Evolutionary conservation across 1,139 yeast genomes (phyloP).

Genomic region (Diutina catenulata): DNA sequence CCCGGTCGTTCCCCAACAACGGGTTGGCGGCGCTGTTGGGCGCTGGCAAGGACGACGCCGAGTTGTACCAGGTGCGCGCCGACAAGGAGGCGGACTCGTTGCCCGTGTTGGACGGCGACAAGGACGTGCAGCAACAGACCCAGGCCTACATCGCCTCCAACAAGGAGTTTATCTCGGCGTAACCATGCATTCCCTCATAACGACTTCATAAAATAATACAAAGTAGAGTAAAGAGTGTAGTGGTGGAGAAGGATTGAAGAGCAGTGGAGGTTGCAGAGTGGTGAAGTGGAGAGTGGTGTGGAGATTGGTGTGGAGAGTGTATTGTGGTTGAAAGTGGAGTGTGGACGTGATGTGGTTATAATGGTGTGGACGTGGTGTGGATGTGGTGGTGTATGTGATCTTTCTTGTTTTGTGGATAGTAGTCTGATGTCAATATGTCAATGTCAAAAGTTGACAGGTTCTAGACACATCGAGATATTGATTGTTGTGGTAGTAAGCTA

Average conservation of each 20-base stretch:
- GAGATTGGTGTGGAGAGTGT: too few species aligned
- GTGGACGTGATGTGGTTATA: too few species aligned
- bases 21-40: conserved; percentile 71
- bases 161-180: conserved; percentile 1
- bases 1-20: conserved; percentile 62
- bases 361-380: too few species aligned
- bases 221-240: neutral
- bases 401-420: too few species aligned
- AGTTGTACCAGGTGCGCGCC: conserved; percentile 3
- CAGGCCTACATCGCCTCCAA: neutral
- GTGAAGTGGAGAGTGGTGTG: too few species aligned
- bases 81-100: conserved; percentile 4
- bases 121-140: neutral
- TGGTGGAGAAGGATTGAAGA: neutral
- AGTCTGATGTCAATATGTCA: too few species aligned
- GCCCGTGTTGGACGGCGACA: conserved; percentile 2
- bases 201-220: neutral
- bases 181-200: neutral
- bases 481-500: too few species aligned
- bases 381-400: too few species aligned
- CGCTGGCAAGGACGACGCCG: conserved; percentile 36
- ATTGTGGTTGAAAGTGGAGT: too few species aligned
- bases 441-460: too few species aligned
- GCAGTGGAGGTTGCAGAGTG: too few species aligned
- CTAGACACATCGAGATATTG: too few species aligned